phyloP scores from a whole-genome alignment of 2,329 filamentous ascomycete genomes.

The Pseudocercospora musae region DNA sequence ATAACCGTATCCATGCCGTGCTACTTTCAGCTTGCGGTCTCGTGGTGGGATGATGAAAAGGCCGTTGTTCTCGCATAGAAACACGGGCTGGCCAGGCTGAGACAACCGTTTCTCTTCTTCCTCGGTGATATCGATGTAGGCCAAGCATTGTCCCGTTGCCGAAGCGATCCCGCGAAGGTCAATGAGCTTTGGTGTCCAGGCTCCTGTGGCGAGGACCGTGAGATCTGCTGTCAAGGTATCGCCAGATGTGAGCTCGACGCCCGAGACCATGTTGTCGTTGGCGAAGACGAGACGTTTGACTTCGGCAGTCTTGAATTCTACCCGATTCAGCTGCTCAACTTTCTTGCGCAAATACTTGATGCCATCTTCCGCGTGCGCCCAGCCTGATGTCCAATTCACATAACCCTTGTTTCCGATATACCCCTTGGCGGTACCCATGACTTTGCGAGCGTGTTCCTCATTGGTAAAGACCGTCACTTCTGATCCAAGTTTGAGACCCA shows the following conservation, averaged over 20 bases:
- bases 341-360: conserved; percentile 62
- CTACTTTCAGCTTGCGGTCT: conserved; percentile 45
- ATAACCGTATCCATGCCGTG: conserved; percentile 51
- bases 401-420: conserved; percentile 64
- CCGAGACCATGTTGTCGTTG: conserved; percentile 45
- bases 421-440: conserved; percentile 41
- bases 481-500: conserved; percentile 44
- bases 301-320: conserved; percentile 51
- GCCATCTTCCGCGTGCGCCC: conserved; percentile 71
- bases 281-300: conserved; percentile 43
- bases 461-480: conserved; percentile 40
- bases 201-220: conserved; percentile 77
- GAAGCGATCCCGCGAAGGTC: conserved; percentile 73
- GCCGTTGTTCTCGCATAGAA: conserved; percentile 68
- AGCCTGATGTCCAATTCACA: conserved; percentile 70
- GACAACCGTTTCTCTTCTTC: conserved; percentile 65
- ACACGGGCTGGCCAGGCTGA: conserved; percentile 59
- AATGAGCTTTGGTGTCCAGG: conserved; percentile 77
- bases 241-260: conserved; percentile 56
- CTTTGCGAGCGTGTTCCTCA: conserved; percentile 38
- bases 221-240: conserved; percentile 61
- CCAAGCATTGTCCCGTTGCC: conserved; percentile 78
- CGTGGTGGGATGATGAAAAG: conserved; percentile 72
- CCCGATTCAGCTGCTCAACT: conserved; percentile 51
- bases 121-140: conserved; percentile 70